Percentiles rank a stretch among this genome's conserved stretches.
These are phyloP conservation scores for Syzygium syzygioides DNA, from an alignment of 441 rosid genomes.

Conservation along the genomic window DNA sequence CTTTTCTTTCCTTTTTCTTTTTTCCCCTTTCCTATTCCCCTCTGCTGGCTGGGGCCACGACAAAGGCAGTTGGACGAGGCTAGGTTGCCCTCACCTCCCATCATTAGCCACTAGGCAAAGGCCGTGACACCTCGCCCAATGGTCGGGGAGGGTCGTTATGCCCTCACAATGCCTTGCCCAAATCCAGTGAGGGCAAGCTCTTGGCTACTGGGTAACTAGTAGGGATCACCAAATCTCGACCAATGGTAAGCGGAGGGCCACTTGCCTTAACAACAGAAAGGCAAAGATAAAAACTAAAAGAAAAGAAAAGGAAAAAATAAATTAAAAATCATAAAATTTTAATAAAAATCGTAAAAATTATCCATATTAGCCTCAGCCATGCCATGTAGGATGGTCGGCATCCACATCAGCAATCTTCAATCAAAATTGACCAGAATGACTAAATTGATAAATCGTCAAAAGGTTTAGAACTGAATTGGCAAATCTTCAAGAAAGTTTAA, in stretches of 20 bases:
- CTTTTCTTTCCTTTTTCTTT: neutral
- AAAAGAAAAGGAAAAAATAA: neutral
- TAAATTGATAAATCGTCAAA: neutral
- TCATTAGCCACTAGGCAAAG: neutral
- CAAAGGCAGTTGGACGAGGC: accelerated
- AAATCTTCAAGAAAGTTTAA: neutral
- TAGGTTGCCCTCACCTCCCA: neutral
- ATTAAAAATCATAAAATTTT: neutral
- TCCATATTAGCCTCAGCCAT: accelerated
- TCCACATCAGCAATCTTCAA: accelerated
- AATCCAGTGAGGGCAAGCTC: too few species aligned
- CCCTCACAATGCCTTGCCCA: too few species aligned
- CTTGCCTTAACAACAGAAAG: neutral
- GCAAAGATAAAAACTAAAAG: too few species aligned
- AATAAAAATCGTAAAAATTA: neutral
- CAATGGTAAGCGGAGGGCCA: too few species aligned
- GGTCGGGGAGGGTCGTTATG: too few species aligned
- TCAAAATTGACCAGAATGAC: neutral
- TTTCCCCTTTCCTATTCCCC: neutral
- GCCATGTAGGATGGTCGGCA: accelerated
- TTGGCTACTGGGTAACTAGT: too few species aligned
- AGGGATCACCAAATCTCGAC: too few species aligned
- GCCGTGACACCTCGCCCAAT: accelerated
- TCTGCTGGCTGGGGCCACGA: accelerated
- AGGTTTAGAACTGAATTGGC: neutral